Base-by-base conservation (phyloP, 73 alveolate genomes). In the Stentor coeruleus region DNA sequence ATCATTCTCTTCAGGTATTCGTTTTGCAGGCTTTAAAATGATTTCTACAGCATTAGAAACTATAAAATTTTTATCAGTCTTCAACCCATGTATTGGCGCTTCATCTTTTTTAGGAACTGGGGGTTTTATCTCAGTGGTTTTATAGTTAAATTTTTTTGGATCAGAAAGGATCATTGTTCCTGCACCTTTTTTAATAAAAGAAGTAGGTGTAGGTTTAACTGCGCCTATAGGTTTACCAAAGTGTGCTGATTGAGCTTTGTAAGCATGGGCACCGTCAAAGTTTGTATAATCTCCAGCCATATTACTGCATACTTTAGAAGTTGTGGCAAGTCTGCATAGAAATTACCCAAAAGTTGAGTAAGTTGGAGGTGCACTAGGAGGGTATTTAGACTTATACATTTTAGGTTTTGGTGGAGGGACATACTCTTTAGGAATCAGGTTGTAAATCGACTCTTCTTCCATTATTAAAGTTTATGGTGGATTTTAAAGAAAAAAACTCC, bases 11-110 rank as follows among this genome's bases (percentile, higher is more conserved):
- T 87, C 94, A 26, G 89, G 88, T 60, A 90, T 76, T 57, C 57
- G 38, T 82, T 95, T 96, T 3, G 99, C 98, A 35, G 98, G 98
- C 86, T 76, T 93, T 81, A 95, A 88, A 80, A 97, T 97, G 86
- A 95, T 94, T 88, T 97, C 99, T 73, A 97, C 98, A 11, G 99
- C 99, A 85, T 97, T 97, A 0, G 99, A 89, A 58, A 95, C 97
- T 49, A 97, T 90, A 85, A 42, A 97, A 91, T 97, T 97, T 88
- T 97, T 97, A 76, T 97, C 96, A 33, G 98, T 85, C 66, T 88
- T 91, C 39, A 95, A 77, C 3, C 99, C 99, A 90, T 86, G 89
- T 79, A 97, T 94, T 20, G 99, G 99, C 83, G 86, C 89, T 79
- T 97, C 99, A 59, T 95, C 94, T 37, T 90, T 89, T 82, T 91